Evolutionary conservation across 331 rosid genomes (phyloP).

Genomic region (Dryas integrifolia): DNA sequence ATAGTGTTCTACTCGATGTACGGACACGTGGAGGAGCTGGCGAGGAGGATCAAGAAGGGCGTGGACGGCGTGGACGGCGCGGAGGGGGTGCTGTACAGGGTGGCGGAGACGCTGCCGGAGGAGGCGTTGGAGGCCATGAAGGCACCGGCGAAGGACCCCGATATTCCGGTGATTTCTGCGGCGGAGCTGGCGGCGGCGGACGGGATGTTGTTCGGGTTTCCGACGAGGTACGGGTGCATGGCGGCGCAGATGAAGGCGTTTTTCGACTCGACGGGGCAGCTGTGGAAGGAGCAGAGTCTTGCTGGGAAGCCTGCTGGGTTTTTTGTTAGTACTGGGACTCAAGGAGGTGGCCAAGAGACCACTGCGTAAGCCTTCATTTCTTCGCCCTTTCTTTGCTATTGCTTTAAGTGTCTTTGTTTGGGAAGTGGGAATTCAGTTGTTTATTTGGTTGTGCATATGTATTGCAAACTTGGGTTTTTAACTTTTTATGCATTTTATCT

Average conservation of each 20-base stretch:
- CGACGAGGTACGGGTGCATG: conserved; percentile 88
- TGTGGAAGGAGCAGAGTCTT: conserved; percentile 89
- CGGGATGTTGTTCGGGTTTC: conserved; percentile 83
- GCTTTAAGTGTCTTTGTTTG: not conserved
- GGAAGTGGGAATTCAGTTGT: not conserved
- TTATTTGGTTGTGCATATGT: not conserved
- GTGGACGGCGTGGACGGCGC: conserved; percentile 76
- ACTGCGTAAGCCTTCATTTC: conserved; percentile 61
- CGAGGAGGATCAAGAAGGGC: conserved; percentile 76
- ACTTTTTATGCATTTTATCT: not conserved
- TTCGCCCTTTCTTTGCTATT: not conserved
- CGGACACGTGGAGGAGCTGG: conserved; percentile 85
- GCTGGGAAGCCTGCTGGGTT: conserved; percentile 95
- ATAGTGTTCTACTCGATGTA: conserved; percentile 91
- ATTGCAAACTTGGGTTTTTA: not conserved
- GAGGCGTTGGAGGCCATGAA: conserved; percentile 66
- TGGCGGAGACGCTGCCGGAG: conserved; percentile 69
- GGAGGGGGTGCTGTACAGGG: conserved; percentile 74
- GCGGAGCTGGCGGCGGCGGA: conserved; percentile 62
- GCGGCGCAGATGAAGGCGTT: conserved; percentile 98
- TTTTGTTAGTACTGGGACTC: conserved; percentile 93
- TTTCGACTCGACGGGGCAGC: conserved; percentile 76
- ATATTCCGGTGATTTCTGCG: conserved; percentile 61
- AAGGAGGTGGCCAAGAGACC: conserved; percentile 99
- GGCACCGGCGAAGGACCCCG: conserved; percentile 64